Evolutionary conservation across 1,284 basidiomycete species (phyloP).

Genomic region (Tylopilus orsonianus): DNA sequence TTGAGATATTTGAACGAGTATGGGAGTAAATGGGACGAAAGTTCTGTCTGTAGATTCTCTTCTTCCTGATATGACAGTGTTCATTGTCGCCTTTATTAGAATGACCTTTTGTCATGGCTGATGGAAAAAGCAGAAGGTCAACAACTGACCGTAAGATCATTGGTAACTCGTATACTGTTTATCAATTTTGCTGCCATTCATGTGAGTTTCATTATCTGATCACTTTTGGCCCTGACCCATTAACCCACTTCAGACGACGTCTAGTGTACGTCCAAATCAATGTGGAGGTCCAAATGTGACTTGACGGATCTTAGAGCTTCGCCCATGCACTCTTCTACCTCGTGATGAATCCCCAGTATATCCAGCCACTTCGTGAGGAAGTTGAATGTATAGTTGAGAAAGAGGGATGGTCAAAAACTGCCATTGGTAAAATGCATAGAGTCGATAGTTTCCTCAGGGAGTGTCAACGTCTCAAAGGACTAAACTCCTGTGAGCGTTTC

Average conservation of each 20-base stretch:
- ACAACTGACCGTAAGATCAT: conserved; percentile 26
- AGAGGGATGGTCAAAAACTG: conserved; percentile 45
- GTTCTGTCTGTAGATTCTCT: conserved; percentile 32
- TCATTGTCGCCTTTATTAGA: neutral
- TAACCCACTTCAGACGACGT: neutral
- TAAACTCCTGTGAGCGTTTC: conserved; percentile 27
- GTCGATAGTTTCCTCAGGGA: conserved; percentile 51
- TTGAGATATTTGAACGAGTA: conserved; percentile 29
- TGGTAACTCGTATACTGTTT: conserved; percentile 35
- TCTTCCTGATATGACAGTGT: conserved; percentile 35
- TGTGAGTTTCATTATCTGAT: conserved; percentile 9
- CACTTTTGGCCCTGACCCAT: neutral
- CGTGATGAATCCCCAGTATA: conserved; percentile 32
- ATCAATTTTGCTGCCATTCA: conserved; percentile 43
- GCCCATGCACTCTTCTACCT: conserved; percentile 39
- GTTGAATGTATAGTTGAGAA: conserved; percentile 27
- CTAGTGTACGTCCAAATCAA: neutral
- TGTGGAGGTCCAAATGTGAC: neutral
- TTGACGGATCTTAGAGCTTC: conserved; percentile 26
- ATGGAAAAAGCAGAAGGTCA: conserved; percentile 38
- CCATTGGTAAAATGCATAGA: conserved; percentile 41
- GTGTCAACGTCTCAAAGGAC: conserved; percentile 36
- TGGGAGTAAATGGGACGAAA: conserved; percentile 39
- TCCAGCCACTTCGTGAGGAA: neutral
- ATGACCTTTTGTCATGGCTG: conserved; percentile 40